Conservation (phyloP, 495 filamentous ascomycete genomes). For the Cudoniella acicularis region DNA sequence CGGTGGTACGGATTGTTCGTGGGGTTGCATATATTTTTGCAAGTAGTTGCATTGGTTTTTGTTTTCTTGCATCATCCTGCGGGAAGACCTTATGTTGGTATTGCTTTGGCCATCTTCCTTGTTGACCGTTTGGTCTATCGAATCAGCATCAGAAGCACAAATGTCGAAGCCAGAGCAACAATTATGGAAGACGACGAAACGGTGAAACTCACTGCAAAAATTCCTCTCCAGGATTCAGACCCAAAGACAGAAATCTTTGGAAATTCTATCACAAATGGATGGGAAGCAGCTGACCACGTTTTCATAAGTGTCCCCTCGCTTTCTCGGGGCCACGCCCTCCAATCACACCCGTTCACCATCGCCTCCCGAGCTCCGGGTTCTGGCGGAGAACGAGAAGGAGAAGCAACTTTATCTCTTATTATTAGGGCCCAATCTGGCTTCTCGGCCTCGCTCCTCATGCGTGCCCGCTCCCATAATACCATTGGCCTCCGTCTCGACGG, state of each 20-base stretch:
- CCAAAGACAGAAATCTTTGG: constrained; percentile 11
- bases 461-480: constrained; percentile 37
- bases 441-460: constrained; percentile 47
- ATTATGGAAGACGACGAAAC: constrained; percentile 50
- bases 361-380: constrained; percentile 45
- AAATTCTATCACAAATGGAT: constrained; percentile 44
- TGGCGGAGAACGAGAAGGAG: constrained; percentile 5
- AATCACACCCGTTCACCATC: constrained; percentile 62
- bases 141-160: constrained; percentile 39
- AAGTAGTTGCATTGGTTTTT: constrained; percentile 45
- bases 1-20: constrained; percentile 58
- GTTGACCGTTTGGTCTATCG: constrained; percentile 56
- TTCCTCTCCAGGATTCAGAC: constrained; percentile 15
- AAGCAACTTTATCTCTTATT: constrained; percentile 46
- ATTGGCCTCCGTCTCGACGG: constrained; percentile 46
- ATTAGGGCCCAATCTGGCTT: constrained; percentile 57
- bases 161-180: constrained; percentile 38
- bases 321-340: constrained; percentile 38
- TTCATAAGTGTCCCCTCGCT: constrained; percentile 54
- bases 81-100: constrained; percentile 36
- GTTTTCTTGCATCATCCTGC: constrained; percentile 50
- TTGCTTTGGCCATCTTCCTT: constrained; percentile 49
- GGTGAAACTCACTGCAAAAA: constrained; percentile 38
- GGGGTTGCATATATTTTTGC: constrained; percentile 51
- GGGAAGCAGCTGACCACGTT: constrained; percentile 54